Conservation (phyloP, 2,329 filamentous ascomycete species). For the Lecanicillium sp. region DNA sequence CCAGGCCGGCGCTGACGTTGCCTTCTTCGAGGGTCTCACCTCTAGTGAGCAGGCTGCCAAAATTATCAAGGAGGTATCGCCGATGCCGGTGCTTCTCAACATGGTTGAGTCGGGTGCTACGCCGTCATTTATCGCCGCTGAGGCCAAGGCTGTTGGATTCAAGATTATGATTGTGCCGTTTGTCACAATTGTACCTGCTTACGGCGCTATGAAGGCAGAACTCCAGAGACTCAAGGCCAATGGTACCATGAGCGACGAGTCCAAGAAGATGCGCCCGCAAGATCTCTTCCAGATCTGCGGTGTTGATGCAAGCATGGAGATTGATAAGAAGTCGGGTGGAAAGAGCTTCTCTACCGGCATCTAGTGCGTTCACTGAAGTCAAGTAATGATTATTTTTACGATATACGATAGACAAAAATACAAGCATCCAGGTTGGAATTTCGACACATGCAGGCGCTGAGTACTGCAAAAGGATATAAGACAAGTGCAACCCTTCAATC, state of each 20-base stretch:
- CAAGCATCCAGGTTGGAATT: no score
- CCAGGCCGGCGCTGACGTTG: slow-evolving; percentile 49
- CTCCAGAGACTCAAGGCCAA: slow-evolving; percentile 26
- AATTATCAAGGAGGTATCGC: slow-evolving; percentile 37
- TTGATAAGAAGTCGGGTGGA: background rate
- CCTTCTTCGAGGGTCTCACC: slow-evolving; percentile 50
- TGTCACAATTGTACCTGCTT: slow-evolving; percentile 37
- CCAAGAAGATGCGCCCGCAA: background rate
- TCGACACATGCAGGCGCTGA: no score
- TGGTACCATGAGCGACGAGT: background rate
- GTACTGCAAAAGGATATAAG: no score
- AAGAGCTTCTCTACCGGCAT: slow-evolving; percentile 1
- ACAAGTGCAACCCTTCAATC: no score
- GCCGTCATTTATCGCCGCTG: slow-evolving; percentile 40
- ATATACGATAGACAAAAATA: no score
- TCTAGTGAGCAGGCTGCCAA: slow-evolving; percentile 38
- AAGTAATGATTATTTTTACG: no score
- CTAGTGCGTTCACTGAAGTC: background rate
- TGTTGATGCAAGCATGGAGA: background rate
- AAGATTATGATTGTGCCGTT: slow-evolving; percentile 51
- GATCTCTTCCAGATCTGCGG: background rate
- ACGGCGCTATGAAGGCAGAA: slow-evolving; percentile 30
- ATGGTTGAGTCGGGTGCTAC: slow-evolving; percentile 48
- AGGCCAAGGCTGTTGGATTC: slow-evolving; percentile 49
- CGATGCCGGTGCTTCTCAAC: slow-evolving; percentile 46